These are phyloP conservation scores for Dactylorhiza incarnata DNA, from an alignment of 106 monocot species.

Conservation along the genomic window DNA sequence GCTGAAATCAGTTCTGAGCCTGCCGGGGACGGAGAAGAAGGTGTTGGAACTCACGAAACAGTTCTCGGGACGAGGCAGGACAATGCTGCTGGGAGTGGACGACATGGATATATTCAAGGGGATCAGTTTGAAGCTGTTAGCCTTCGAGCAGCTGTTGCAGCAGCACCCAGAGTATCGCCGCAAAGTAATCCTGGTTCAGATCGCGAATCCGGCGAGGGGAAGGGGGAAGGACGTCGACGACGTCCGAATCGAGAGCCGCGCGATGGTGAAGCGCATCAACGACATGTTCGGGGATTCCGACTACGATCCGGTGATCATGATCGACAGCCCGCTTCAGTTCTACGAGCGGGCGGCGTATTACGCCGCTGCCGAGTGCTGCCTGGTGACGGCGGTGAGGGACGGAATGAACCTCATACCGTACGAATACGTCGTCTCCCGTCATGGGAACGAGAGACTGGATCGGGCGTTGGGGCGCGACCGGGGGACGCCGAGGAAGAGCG, in stretches of 20 bases:
- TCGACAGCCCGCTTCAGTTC: conserved; percentile 47
- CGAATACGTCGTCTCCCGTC: conserved; percentile 54
- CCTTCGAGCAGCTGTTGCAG: conserved; percentile 53
- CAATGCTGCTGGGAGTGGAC: conserved; percentile 59
- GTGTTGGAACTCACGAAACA: conserved; percentile 40
- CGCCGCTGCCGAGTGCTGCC: conserved; percentile 59
- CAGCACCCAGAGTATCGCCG: conserved; percentile 48
- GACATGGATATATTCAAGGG: conserved; percentile 80
- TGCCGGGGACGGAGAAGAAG: conserved; percentile 36
- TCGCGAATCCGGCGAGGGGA: conserved; percentile 62
- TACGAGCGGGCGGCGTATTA: conserved; percentile 63
- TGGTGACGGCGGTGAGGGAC: conserved; percentile 67
- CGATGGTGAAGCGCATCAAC: conserved; percentile 50
- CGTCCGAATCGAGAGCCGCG: conserved; percentile 43
- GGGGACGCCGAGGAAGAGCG: conserved; percentile 37
- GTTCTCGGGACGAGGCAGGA: conserved; percentile 23
- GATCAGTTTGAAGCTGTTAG: conserved; percentile 56
- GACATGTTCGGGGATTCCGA: conserved; percentile 35
- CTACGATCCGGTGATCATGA: conserved; percentile 52
- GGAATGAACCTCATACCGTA: conserved; percentile 83
- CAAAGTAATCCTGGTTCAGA: conserved; percentile 52
- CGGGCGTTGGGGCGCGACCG: conserved; percentile 22
- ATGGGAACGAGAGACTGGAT: conserved; percentile 52
- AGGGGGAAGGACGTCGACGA: conserved; percentile 56
- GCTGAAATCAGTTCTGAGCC: conserved; percentile 34